phyloP scores from a whole-genome alignment of 192 early-diverging fungal species.

The Chytriomyces sp. region DNA sequence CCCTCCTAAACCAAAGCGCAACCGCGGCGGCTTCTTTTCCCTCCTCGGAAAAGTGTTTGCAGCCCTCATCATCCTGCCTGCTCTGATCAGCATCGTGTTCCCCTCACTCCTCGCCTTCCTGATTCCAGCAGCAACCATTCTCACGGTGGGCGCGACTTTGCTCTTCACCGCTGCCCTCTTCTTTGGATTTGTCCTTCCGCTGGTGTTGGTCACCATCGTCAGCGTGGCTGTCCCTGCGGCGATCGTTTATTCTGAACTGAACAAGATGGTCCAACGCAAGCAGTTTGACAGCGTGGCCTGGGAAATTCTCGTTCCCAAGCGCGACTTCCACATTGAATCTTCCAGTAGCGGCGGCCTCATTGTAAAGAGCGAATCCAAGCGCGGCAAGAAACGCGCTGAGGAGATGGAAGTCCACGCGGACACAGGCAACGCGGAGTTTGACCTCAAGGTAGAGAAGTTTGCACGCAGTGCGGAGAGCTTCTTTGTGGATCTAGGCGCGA shows the following conservation, averaged over 20 bases:
- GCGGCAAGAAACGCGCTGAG: neutral
- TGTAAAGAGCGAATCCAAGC: neutral
- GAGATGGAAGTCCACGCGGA: neutral
- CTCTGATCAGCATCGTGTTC: neutral
- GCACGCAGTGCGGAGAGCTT: neutral
- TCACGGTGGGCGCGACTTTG: neutral
- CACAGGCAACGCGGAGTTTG: neutral
- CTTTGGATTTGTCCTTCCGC: slow-evolving; percentile 12
- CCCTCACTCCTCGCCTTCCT: slow-evolving; percentile 14
- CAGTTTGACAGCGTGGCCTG: slow-evolving; percentile 18
- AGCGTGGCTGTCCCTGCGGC: neutral
- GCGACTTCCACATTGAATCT: neutral
- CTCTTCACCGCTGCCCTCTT: slow-evolving; percentile 1
- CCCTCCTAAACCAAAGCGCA: neutral
- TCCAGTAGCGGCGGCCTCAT: neutral
- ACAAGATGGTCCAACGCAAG: slow-evolving; percentile 15
- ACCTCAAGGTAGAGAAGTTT: neutral
- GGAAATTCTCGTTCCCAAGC: slow-evolving; percentile 4
- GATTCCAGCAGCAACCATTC: slow-evolving; percentile 9
- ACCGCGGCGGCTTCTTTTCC: slow-evolving; percentile 2
- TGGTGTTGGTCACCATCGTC: neutral
- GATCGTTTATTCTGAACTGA: slow-evolving; percentile 12
- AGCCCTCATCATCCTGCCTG: slow-evolving; percentile 12
- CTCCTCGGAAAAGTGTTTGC: slow-evolving; percentile 18
- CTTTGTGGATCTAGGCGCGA: slow-evolving; percentile 23